Conservation (phyloP, 2,329 filamentous ascomycete species). For the Colletotrichum sp. region DNA sequence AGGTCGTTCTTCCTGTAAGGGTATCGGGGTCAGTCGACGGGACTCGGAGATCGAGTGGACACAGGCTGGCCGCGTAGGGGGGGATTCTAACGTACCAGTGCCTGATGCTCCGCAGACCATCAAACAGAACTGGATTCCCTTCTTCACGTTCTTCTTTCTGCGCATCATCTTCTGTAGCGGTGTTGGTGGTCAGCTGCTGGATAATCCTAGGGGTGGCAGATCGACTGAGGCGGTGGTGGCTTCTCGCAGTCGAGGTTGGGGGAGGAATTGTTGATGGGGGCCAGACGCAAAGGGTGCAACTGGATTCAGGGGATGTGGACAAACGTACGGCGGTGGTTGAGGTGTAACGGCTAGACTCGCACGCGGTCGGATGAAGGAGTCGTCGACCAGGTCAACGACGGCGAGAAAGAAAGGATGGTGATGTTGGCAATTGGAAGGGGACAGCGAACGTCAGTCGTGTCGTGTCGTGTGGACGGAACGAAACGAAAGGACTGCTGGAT, state of each 20-base stretch:
- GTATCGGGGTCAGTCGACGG: constrained; percentile 5
- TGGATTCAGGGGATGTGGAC: background rate
- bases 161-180: constrained; percentile 84
- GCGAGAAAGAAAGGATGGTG: background rate
- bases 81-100: constrained; percentile 72
- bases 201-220: constrained; percentile 6
- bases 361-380: background rate
- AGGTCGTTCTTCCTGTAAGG: constrained; percentile 86
- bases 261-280: constrained; percentile 4
- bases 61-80: constrained; percentile 14
- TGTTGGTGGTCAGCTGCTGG: constrained; percentile 29
- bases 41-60: background rate
- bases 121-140: constrained; percentile 99
- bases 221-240: constrained; percentile 10
- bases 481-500: constrained; percentile 20
- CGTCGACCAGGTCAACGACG: constrained; percentile 15
- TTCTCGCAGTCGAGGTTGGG: background rate
- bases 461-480: constrained; percentile 9
- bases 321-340: constrained; percentile 18
- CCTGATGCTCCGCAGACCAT: constrained; percentile 99
- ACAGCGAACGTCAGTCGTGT: constrained; percentile 15
- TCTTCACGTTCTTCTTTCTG: constrained; percentile 99
- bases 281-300: background rate
- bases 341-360: background rate
- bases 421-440: constrained; percentile 4